Conservation (phyloP, 2,329 filamentous ascomycete species). For the Neofusicoccum ribis region DNA sequence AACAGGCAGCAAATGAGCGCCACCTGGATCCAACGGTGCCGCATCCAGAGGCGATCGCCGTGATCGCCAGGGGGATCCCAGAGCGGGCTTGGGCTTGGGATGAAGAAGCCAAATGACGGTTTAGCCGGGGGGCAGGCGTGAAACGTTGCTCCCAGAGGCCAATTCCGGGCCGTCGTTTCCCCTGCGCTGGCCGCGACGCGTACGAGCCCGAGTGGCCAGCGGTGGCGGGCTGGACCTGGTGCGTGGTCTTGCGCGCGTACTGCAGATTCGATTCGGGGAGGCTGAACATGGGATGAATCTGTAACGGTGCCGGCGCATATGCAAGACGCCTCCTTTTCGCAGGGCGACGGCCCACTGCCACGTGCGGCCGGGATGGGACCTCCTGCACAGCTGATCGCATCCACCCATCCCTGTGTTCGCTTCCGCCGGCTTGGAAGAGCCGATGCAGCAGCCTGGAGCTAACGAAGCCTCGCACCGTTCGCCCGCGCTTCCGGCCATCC, state of each 20-base stretch:
- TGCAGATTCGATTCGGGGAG: conserved; percentile 8
- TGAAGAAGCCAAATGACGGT: conserved; percentile 17
- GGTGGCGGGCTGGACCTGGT: background rate
- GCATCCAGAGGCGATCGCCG: conserved; percentile 13
- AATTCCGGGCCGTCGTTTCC: conserved; percentile 13
- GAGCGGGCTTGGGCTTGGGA: conserved; percentile 3
- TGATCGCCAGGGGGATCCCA: conserved; percentile 18
- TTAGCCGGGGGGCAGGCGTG: background rate
- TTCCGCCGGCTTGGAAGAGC: conserved; percentile 37
- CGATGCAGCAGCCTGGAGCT: conserved; percentile 31
- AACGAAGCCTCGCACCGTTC: conserved; percentile 30
- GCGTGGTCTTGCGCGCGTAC: background rate
- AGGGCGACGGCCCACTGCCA: conserved; percentile 25
- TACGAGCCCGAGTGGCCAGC: background rate
- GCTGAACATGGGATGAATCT: conserved; percentile 19
- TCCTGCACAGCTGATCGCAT: conserved; percentile 30
- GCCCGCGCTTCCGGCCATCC: conserved; percentile 38
- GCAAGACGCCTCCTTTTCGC: conserved; percentile 21
- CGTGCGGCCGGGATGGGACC: conserved; percentile 36
- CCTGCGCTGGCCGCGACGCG: conserved; percentile 7
- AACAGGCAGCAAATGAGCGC: conserved; percentile 8
- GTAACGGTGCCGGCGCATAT: conserved; percentile 20
- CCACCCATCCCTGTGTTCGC: conserved; percentile 34
- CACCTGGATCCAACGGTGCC: conserved; percentile 7
- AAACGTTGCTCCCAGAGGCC: conserved; percentile 9